Base-by-base conservation (phyloP, 1,284 basidiomycete species). In the Puccinia coronata region DNA sequence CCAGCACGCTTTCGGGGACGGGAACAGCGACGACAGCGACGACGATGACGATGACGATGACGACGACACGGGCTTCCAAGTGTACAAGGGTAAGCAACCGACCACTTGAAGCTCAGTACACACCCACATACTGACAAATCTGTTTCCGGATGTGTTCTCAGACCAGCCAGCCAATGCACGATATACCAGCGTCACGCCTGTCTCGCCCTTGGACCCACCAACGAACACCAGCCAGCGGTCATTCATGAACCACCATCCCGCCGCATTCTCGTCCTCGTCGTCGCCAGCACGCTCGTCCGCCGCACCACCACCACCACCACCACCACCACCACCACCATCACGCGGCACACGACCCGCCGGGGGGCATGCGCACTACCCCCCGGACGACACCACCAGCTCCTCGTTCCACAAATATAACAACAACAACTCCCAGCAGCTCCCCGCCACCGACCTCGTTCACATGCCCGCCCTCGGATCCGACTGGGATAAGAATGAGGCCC, bases 401-500 rank as follows among this genome's bases (percentile, higher is more conserved):
- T n/a, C n/a, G n/a, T n/a, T n/a, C n/a, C n/a, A n/a, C n/a, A n/a
- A n/a, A n/a, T n/a, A n/a, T n/a, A n/a, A n/a, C 20, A 70, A 49
- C 67, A 23, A 25, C 3, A 39, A 28, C 23, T 25, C 67, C 43
- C 51, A 67, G 49, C 67, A 70, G 39, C 12, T 43, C n/a, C 20
- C 41, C 16, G 2, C 41, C 49, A 16, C 75, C 4, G 75, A 77
- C 39, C 47, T 77, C 1, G 75, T 77, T 23, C 59, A 63, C 6
- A 77, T 77, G 75, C 75, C 75, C 34, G 61, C 59, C 5, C 75
- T 77, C 65, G 75, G 75, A 31, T 67, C 59, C 23, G 75, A 77
- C 49, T 77, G 75, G 75, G 34, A 31, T 2, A 59, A 47, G 65
- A 47, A 65, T 28, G 75, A 77, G 36, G 41, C 57, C 23, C 31